A percentile compares a stretch with the other conserved stretches of the same genome.
phyloP scores from a whole-genome alignment of 2,329 filamentous ascomycete species.

The Alternaria panax region DNA sequence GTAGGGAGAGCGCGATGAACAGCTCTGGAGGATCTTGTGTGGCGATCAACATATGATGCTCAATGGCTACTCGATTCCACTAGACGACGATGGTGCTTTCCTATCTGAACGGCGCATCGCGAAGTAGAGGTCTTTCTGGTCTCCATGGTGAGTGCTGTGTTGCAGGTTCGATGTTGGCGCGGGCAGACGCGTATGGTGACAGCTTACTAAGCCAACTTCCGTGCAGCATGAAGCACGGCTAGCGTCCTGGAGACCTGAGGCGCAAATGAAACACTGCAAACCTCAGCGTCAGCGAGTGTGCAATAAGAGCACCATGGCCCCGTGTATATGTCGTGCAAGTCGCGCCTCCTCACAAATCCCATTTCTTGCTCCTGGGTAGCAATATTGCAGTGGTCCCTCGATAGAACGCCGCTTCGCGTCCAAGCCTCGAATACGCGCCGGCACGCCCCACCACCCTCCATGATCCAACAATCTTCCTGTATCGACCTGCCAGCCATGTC shows the following conservation, averaged over 20 bases:
- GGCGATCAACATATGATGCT: not conserved
- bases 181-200: not conserved
- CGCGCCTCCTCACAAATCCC: constrained; percentile 7
- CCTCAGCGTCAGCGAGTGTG: constrained; percentile 35
- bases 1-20: not conserved
- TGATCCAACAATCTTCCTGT: constrained; percentile 31
- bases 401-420: constrained; percentile 6
- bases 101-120: not conserved
- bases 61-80: not conserved
- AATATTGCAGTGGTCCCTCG: not conserved
- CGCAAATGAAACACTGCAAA: constrained; percentile 44
- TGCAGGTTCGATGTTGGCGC: not conserved
- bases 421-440: constrained; percentile 29
- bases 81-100: not conserved
- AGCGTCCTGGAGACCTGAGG: constrained; percentile 26
- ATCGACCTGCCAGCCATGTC: constrained; percentile 38
- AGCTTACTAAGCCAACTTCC: constrained; percentile 11
- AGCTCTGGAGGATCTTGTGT: not conserved
- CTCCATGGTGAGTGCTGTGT: not conserved
- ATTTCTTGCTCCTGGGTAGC: constrained; percentile 24
- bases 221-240: constrained; percentile 8
- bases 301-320: constrained; percentile 41
- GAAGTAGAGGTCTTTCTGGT: not conserved
- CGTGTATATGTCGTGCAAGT: constrained; percentile 10
- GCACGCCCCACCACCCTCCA: constrained; percentile 26